A percentile compares a stretch with the other conserved stretches of the same genome.
Evolutionary conservation across 1,139 yeast genomes (phyloP).

Genomic region (Suhomyces terraborum): DNA sequence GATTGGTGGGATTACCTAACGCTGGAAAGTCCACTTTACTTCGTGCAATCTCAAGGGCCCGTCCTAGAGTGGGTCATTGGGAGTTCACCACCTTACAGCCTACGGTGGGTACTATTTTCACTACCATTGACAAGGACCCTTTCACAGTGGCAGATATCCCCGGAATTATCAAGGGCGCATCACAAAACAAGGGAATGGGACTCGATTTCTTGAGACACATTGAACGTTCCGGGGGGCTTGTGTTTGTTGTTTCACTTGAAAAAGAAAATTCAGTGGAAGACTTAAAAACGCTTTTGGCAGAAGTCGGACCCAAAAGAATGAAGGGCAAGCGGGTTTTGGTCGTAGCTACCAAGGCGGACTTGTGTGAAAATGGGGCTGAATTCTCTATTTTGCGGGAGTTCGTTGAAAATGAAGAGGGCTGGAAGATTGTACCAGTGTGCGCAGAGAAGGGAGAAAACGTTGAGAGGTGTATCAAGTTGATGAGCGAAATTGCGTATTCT

Average conservation of each 20-base stretch:
- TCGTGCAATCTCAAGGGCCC: slow-evolving; percentile 85
- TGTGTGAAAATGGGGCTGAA: slow-evolving; percentile 51
- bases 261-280: slow-evolving; percentile 63
- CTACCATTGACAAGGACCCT: slow-evolving; percentile 66
- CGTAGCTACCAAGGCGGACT: slow-evolving; percentile 91
- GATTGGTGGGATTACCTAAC: slow-evolving; percentile 92
- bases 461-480: slow-evolving; percentile 64
- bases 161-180: slow-evolving; percentile 88
- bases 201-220: slow-evolving; percentile 87
- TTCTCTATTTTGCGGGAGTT: slow-evolving; percentile 46
- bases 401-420: slow-evolving; percentile 40
- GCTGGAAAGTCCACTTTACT: slow-evolving; percentile 93
- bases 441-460: slow-evolving; percentile 73
- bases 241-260: slow-evolving; percentile 81
- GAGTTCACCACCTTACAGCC: slow-evolving; percentile 94
- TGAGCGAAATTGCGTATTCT: slow-evolving; percentile 62
- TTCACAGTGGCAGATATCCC: slow-evolving; percentile 98
- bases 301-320: slow-evolving; percentile 67
- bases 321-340: slow-evolving; percentile 63
- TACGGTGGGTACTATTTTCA: slow-evolving; percentile 80
- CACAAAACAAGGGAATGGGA: slow-evolving; percentile 87
- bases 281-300: slow-evolving; percentile 59
- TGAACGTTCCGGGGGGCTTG: slow-evolving; percentile 87
- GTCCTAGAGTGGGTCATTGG: slow-evolving; percentile 95
- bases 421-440: slow-evolving; percentile 85